Evolutionary conservation across 2,329 filamentous ascomycete genomes (phyloP).

Genomic region (Ascochyta viciae-villosae): DNA sequence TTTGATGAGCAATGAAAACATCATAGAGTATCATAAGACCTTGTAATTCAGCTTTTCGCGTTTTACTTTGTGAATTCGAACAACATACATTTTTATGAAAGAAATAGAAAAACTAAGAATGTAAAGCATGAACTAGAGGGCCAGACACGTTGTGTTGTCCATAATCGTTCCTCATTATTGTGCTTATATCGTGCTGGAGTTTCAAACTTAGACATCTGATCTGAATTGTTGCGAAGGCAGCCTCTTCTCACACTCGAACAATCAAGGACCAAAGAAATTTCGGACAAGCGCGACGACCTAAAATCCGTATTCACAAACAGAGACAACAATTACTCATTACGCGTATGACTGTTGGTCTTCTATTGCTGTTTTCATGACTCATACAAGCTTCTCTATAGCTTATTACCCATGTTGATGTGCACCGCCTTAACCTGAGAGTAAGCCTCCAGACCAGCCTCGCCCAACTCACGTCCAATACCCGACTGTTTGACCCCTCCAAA

Average conservation of each 20-base stretch:
- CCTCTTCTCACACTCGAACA: too few species aligned
- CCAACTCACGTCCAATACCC: conserved; percentile 55
- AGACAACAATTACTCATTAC: neutral
- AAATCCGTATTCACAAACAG: neutral
- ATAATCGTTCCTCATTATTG: too few species aligned
- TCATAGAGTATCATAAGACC: neutral
- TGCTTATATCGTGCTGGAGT: too few species aligned
- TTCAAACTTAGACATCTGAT: too few species aligned
- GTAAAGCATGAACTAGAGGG: neutral
- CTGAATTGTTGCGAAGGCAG: too few species aligned
- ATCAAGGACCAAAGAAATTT: too few species aligned
- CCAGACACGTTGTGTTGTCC: too few species aligned
- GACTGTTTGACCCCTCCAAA: conserved; percentile 36
- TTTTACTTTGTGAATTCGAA: too few species aligned
- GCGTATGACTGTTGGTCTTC: neutral
- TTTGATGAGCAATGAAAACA: neutral
- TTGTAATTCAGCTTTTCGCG: too few species aligned
- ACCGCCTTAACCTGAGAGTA: conserved; percentile 23
- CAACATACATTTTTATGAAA: too few species aligned
- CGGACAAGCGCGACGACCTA: neutral
- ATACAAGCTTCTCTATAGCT: conserved; percentile 2
- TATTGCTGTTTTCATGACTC: neutral
- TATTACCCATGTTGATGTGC: conserved; percentile 21
- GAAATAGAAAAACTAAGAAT: neutral
- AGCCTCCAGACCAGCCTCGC: conserved; percentile 47